Percentiles rank a stretch among this genome's conserved stretches.
These are phyloP conservation scores for Geranium brycei DNA, from an alignment of 345 rosid species.

Conservation along the genomic window DNA sequence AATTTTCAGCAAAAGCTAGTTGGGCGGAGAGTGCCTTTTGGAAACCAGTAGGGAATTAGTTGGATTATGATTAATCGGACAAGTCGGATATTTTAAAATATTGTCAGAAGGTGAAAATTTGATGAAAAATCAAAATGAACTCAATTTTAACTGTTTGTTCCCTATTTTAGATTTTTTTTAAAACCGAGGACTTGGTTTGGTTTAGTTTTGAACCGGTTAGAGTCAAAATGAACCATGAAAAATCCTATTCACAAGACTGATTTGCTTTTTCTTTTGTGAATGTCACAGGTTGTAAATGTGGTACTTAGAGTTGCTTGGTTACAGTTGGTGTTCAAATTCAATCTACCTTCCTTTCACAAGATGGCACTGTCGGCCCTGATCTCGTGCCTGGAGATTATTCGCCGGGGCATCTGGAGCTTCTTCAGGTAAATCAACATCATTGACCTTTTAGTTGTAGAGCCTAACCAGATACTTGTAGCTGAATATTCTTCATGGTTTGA, in stretches of 20 bases:
- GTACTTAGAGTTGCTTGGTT: conserved; percentile 53
- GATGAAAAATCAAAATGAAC: too few species aligned
- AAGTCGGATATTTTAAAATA: too few species aligned
- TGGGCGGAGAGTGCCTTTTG: not conserved
- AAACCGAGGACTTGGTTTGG: too few species aligned
- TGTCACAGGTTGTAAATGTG: conserved; percentile 34
- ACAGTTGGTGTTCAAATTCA: conserved; percentile 52
- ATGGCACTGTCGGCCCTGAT: conserved; percentile 28
- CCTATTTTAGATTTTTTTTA: too few species aligned
- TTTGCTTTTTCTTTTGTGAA: not conserved
- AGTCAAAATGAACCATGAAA: too few species aligned
- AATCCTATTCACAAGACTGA: not conserved
- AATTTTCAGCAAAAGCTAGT: too few species aligned
- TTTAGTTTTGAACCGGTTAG: not conserved
- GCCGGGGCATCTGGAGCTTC: conserved; percentile 69
- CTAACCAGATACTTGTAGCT: too few species aligned
- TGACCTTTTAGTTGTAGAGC: too few species aligned
- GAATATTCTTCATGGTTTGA: not conserved
- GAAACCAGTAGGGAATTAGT: too few species aligned
- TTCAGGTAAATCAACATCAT: conserved; percentile 36
- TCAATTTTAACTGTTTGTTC: too few species aligned
- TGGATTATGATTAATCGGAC: too few species aligned
- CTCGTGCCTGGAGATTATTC: conserved; percentile 52
- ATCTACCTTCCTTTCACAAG: conserved; percentile 27
- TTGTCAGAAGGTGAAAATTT: too few species aligned